phyloP scores from a whole-genome alignment of 106 monocot species.

The Apostasia shenzhenica region DNA sequence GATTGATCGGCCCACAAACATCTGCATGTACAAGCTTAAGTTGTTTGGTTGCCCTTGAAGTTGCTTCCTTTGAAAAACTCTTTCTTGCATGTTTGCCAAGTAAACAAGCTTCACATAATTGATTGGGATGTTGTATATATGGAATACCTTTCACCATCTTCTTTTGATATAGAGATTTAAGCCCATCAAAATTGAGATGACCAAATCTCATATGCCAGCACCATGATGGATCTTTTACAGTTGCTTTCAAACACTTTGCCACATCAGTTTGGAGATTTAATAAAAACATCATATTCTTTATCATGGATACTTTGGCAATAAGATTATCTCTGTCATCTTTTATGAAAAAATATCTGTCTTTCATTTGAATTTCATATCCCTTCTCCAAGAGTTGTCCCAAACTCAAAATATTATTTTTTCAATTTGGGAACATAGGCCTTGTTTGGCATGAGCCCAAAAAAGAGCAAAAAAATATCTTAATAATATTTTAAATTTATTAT shows the following conservation, averaged over 20 bases:
- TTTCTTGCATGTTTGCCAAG: slow-evolving; percentile 4
- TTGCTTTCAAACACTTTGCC: too few relatives aligned
- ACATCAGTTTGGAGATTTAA: too few relatives aligned
- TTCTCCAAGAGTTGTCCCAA: neutral
- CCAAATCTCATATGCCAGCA: neutral
- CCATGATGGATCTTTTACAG: neutral
- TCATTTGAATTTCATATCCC: neutral
- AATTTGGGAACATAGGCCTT: neutral
- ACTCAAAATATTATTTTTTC: slow-evolving; percentile 1
- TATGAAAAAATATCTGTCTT: neutral
- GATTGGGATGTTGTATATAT: too few relatives aligned
- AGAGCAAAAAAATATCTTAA: too few relatives aligned
- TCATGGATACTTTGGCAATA: slow-evolving; percentile 1
- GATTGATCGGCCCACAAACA: slow-evolving; percentile 15
- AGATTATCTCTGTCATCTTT: neutral
- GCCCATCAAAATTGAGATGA: slow-evolving; percentile 9
- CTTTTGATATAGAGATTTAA: neutral
- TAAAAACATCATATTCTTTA: neutral
- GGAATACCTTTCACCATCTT: too few relatives aligned
- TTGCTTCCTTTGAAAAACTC: slow-evolving; percentile 5
- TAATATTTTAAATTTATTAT: too few relatives aligned
- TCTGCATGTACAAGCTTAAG: slow-evolving; percentile 16
- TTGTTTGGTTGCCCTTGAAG: slow-evolving; percentile 1
- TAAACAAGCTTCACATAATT: slow-evolving; percentile 14
- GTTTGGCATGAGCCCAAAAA: too few relatives aligned